Evolutionary conservation across 495 filamentous ascomycete species (phyloP).

Genomic region (Penicillium alfredii): DNA sequence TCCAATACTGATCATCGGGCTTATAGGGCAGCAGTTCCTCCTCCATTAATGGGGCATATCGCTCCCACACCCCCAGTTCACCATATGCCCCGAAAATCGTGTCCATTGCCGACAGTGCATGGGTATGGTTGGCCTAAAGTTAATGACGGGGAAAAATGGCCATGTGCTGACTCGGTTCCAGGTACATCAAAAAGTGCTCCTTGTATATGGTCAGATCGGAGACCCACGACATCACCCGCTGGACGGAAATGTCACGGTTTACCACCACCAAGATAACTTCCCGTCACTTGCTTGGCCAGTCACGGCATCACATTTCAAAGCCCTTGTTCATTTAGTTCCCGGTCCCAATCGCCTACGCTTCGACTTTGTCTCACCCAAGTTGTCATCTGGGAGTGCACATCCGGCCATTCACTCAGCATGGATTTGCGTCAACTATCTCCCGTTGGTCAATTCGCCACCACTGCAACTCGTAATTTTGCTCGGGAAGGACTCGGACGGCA

Average conservation of each 20-base stretch:
- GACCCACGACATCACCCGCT: slow-evolving; percentile 62
- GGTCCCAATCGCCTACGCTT: slow-evolving; percentile 81
- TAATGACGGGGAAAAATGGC: no score
- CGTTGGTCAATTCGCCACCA: slow-evolving; percentile 66
- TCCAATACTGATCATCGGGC: slow-evolving; percentile 1
- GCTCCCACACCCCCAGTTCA: slow-evolving; percentile 54
- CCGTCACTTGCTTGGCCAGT: slow-evolving; percentile 80
- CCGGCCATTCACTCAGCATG: slow-evolving; percentile 70
- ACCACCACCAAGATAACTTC: slow-evolving; percentile 76
- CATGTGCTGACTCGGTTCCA: slow-evolving; percentile 33
- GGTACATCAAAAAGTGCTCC: slow-evolving; percentile 85
- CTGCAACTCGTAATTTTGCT: slow-evolving; percentile 80
- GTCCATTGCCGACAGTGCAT: slow-evolving; percentile 72
- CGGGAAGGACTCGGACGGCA: slow-evolving; percentile 80
- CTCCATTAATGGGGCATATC: slow-evolving; percentile 47
- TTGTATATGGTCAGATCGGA: slow-evolving; percentile 72
- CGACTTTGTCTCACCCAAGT: slow-evolving; percentile 77
- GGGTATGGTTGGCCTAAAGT: no score
- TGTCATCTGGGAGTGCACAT: slow-evolving; percentile 61
- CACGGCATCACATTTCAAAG: slow-evolving; percentile 81
- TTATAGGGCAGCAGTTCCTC: slow-evolving; percentile 35
- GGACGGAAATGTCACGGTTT: slow-evolving; percentile 75
- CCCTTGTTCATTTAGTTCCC: slow-evolving; percentile 76
- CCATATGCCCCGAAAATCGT: slow-evolving; percentile 71
- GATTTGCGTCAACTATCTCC: slow-evolving; percentile 77